A percentile compares a stretch with the other conserved stretches of the same genome.
phyloP scores from a whole-genome alignment of 352 stramenopile species.

The Phytopythium delawarense region DNA sequence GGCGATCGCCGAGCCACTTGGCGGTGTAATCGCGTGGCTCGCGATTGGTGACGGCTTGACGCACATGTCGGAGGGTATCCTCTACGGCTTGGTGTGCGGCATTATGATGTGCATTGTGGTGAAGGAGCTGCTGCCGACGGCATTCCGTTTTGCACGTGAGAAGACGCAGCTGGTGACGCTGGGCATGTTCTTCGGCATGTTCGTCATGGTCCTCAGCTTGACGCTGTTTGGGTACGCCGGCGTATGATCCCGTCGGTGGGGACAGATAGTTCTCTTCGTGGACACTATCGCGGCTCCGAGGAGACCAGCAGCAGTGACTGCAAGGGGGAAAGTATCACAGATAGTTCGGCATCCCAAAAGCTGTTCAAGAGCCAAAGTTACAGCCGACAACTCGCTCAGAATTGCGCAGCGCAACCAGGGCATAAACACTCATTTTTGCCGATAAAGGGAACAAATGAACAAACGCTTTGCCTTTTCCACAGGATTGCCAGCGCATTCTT shows the following conservation, averaged over 20 bases:
- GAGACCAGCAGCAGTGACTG: too few species aligned
- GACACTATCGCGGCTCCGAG: too few species aligned
- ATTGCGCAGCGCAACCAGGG: too few species aligned
- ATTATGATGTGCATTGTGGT: constrained; percentile 94
- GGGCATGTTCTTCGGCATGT: constrained; percentile 79
- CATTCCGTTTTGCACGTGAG: constrained; percentile 77
- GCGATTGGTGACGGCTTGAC: constrained; percentile 75
- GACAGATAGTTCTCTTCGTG: too few species aligned
- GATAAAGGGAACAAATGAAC: too few species aligned
- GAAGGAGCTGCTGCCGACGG: constrained; percentile 90
- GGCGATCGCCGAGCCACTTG: constrained; percentile 87
- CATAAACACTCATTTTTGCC: too few species aligned
- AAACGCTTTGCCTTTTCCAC: too few species aligned
- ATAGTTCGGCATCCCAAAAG: too few species aligned
- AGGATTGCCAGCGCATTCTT: too few species aligned
- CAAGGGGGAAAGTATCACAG: too few species aligned
- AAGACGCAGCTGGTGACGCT: constrained; percentile 75
- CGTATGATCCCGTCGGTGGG: constrained; percentile 16
- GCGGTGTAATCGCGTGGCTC: constrained; percentile 84
- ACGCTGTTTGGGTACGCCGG: constrained; percentile 78
- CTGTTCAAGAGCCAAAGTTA: too few species aligned
- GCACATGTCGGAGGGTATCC: constrained; percentile 61
- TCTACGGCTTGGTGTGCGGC: constrained; percentile 91
- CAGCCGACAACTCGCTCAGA: too few species aligned
- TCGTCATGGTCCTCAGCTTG: constrained; percentile 84